Evolutionary conservation across 257 asterid species (phyloP), one percentile per base, ranked within the genome.

Genomic region (Nicotiana benthamiana): DNA sequence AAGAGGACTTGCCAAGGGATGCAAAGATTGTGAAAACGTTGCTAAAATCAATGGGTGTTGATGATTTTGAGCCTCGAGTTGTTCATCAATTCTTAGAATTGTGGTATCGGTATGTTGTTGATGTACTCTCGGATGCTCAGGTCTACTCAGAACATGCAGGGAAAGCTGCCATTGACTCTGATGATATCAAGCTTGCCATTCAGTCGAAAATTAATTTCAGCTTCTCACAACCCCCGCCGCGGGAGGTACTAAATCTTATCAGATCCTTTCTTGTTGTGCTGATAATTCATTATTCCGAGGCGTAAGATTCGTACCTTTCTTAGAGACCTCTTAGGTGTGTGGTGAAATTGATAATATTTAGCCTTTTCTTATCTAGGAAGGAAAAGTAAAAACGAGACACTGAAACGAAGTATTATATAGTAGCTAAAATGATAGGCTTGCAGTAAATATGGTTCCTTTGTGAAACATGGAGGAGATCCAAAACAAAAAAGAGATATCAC

Each of bases 191-290:
- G 89, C 97, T 95, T 80, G 91, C 97, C 0, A 90, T 92, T 82
- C 97, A 95, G 83, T 90, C 97, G 4, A 93, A 95, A 90, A 91
- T 93, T 82, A 91, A 90, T 81, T 92, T 91, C 85, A 93, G 97
- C 87, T 93, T 93, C 95, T 93, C 98, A 2, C 97, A 93, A 82
- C 97, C 97, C 80, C 98, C 98, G 6, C 97, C 94, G 0, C 89
- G 97, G 17, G 95, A 93, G 97, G 98, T 93, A 91, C 22, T 70
- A 53, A 1, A 4, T 77, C 59, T 34, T 74, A 24, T 26, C 36
- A 34, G 60, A 75, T 20, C 22, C 32, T 34, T 77, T 18, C 60
- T 46, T 63, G n/a, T 17, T 82, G 36, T 72, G 61, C 43, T 74
- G 79, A 20, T 48, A 26, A 7, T 74, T 48, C 61, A 72, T 72